Evolutionary conservation across 2,329 filamentous ascomycete genomes (phyloP).

Genomic region (Magnaporthales sp.): DNA sequence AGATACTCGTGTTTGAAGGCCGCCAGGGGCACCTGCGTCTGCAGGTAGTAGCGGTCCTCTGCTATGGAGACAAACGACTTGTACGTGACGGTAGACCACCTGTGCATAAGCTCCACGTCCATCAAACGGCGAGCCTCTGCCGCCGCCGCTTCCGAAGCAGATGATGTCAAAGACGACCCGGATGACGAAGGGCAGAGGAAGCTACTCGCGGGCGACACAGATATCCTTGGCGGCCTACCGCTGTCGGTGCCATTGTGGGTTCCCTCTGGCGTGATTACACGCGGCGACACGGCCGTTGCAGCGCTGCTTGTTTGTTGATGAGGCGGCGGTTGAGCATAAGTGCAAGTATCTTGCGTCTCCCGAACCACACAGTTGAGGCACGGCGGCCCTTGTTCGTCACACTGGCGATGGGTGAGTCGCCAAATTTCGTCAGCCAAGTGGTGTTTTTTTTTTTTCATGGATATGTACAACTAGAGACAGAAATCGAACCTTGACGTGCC

Average conservation of each 20-base stretch:
- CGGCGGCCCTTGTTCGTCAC: constrained; percentile 26
- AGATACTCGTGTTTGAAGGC: constrained; percentile 3
- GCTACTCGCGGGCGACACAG: neutral
- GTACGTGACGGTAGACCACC: constrained; percentile 7
- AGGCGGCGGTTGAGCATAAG: neutral
- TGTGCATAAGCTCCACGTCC: constrained; percentile 8
- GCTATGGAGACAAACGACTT: constrained; percentile 4
- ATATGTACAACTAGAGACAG: neutral
- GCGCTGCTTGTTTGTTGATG: neutral
- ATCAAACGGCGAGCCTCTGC: constrained; percentile 1
- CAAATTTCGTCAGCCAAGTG: neutral
- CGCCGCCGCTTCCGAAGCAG: neutral
- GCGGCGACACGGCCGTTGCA: neutral
- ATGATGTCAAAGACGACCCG: neutral
- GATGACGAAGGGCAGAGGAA: neutral
- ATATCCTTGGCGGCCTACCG: neutral
- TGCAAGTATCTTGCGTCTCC: constrained; percentile 2
- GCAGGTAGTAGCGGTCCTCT: constrained; percentile 4
- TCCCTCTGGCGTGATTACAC: neutral
- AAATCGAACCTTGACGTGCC: constrained; percentile 21
- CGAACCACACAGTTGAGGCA: constrained; percentile 23
- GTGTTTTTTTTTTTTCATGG: neutral
- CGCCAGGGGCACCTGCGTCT: constrained; percentile 2
- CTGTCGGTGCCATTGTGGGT: neutral
- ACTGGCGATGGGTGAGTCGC: constrained; percentile 14